These are phyloP conservation scores for Achaetomiella virescens DNA, from an alignment of 495 filamentous ascomycete species.

Conservation along the genomic window DNA sequence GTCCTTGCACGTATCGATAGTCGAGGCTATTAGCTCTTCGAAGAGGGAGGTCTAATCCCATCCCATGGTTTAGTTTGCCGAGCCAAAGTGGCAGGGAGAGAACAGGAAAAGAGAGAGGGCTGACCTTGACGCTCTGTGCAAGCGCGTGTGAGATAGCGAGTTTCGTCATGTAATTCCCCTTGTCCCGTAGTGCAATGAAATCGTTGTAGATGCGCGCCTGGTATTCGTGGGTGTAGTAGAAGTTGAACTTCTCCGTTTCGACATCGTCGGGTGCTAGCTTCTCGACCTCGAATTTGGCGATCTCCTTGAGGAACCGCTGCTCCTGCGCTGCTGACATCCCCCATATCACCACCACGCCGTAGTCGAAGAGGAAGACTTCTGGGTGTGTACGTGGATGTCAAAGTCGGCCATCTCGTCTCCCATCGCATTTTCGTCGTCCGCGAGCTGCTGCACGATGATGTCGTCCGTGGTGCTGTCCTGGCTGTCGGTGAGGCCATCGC, in stretches of 20 bases:
- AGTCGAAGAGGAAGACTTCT: constrained; percentile 93
- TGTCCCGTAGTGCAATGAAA: constrained; percentile 89
- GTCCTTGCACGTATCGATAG: constrained; percentile 81
- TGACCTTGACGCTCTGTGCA: constrained; percentile 84
- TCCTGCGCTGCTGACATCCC: constrained; percentile 86
- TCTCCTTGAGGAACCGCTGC: constrained; percentile 81
- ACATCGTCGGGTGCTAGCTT: constrained; percentile 82
- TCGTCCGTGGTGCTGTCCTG: constrained; percentile 18
- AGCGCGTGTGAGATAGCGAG: constrained; percentile 93
- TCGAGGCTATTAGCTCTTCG: constrained; percentile 90
- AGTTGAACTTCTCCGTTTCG: constrained; percentile 96
- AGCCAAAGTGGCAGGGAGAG: not conserved
- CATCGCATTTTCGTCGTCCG: constrained; percentile 11
- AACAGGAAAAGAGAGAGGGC: constrained; percentile 9
- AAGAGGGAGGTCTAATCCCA: constrained; percentile 94
- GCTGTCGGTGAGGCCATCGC: constrained; percentile 17
- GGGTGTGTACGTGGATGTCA: constrained; percentile 80
- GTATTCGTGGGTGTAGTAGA: constrained; percentile 96
- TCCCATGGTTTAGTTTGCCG: not conserved
- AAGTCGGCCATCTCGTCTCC: constrained; percentile 46
- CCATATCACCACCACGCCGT: constrained; percentile 99
- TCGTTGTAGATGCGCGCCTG: constrained; percentile 98
- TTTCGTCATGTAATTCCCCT: constrained; percentile 95
- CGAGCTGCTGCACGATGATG: not conserved
- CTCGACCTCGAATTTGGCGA: constrained; percentile 90